Conservation (phyloP, 164 flowering plant genomes). For the Stephania cephalantha region DNA sequence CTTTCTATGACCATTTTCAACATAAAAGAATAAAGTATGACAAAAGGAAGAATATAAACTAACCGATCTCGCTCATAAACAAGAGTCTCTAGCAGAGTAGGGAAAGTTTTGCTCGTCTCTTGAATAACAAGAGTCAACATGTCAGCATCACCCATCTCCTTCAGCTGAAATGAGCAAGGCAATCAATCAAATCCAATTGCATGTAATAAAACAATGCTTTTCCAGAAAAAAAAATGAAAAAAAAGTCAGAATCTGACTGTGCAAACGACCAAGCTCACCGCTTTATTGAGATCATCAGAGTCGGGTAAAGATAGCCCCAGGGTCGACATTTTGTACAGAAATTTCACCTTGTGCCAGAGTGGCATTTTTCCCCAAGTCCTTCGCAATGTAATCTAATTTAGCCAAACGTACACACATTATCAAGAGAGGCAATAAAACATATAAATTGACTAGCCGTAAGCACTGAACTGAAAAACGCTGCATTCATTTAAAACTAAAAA, state of each 20-base stretch:
- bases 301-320: slow-evolving; percentile 82
- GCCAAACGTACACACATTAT: slow-evolving; percentile 5
- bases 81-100: slow-evolving; percentile 88
- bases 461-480: not conserved
- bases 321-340: slow-evolving; percentile 53
- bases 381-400: slow-evolving; percentile 62
- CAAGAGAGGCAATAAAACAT: not conserved
- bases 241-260: not conserved
- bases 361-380: slow-evolving; percentile 96
- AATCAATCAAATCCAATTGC: not conserved
- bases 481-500: not conserved
- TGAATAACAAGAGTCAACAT: slow-evolving; percentile 87
- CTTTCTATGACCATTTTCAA: too few relatives aligned
- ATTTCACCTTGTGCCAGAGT: slow-evolving; percentile 79
- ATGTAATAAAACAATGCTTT: not conserved
- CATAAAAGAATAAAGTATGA: not conserved
- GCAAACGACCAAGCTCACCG: slow-evolving; percentile 39
- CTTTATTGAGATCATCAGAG: slow-evolving; percentile 59
- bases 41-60: slow-evolving; percentile 27
- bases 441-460: not conserved
- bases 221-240: not conserved
- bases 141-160: slow-evolving; percentile 86
- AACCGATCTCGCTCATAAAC: slow-evolving; percentile 87
- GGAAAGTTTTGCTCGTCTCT: slow-evolving; percentile 92
- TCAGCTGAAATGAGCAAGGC: slow-evolving; percentile 41